Base-by-base conservation (phyloP, 495 filamentous ascomycete genomes). In the Penicillium silybi region DNA sequence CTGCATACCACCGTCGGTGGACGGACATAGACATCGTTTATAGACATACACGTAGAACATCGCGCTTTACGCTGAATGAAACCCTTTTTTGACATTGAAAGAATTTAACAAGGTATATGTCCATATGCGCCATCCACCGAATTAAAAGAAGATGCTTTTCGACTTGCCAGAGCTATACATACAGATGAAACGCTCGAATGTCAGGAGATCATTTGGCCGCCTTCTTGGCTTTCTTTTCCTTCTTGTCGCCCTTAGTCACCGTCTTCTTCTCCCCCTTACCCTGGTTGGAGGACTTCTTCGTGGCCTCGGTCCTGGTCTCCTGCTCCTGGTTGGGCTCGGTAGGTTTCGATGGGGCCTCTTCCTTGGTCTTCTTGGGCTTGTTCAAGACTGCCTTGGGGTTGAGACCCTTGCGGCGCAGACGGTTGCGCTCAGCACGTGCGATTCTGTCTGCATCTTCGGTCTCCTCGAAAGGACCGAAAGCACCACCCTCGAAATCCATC, bases 401-500 rank as follows among this genome's bases (percentile, higher is more conserved):
- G 26, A 83, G 66, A 23, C 86, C 86, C 69, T 86, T 89, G 67
- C 77, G 80, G 49, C 82, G 79, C 58, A 85, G 57, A 42, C 71
- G 67, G 61, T 76, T 80, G 41, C 77, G 77, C 62, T 80, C 68
- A 16, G 80, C 82, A 26, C 81, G 77, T 51, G 79, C 76, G 52
- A 88, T 82, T 45, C 80, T 77, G 50, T 75, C 74, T 46, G 67
- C 60, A 56, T 88, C 86, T 47, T 77, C 82, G 25, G 84, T 78
- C 26, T 87, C 83, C 45, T 86, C 82, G 58, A 80, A 88, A 0
- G 79, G 80, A 18, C 81, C 85, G 70, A 88, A 89, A 13, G 71
- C 70, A 22, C 79, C 75, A 3, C 72, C 77, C 20, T 74, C 70
- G 26, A 63, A 52, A 44, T 59, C 50, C 38, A 50, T 27, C 4